Base-by-base conservation (phyloP, 306 rosid genomes). In the Sicyos edulis region DNA sequence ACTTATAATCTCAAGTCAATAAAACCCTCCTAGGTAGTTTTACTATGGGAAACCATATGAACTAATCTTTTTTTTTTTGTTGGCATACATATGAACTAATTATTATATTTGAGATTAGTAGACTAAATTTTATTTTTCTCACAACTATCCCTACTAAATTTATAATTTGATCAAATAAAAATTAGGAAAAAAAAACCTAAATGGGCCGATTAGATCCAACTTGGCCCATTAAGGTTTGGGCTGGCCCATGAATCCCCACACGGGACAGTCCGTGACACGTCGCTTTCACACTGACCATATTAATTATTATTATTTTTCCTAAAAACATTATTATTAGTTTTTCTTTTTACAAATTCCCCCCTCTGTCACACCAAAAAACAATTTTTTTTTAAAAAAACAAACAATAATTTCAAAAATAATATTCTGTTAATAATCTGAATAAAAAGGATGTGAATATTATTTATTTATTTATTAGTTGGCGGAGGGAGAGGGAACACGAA, bases 321-420 rank as follows among this genome's bases (percentile, higher is more conserved):
- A n/a, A n/a, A 22, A 68, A 49, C 13, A 65, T 6, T 2, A 19
- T 12, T 5, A 64, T 66, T 20, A 19, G 2, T 12, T 21, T 22
- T 21, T 49, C 8, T 13, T 74, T 69, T 73, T 54, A 44, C 19
- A 70, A 73, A 70, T 56, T 71, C 72, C 78, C 77, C 75, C 74
- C 77, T 71, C n/a, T n/a, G n/a, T 49, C 74, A 61, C 72, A 80
- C 83, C 79, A 78, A 82, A 84, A 82, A 57, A 14, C 71, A 80
- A 70, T 73, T n/a, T n/a, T n/a, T n/a, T n/a, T n/a, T 15, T 55
- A 75, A 52, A 29, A 76, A 78, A 66, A 1, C 0, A 22, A 16
- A 13, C 15, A 19, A 29, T 32, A 32, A 32, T 32, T 32, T 32
- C 5, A 14, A 37, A 53, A 37, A 26, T 6, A 1, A 24, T 0